Conservation (phyloP, 495 filamentous ascomycete species). For the Apodospora peruviana region DNA sequence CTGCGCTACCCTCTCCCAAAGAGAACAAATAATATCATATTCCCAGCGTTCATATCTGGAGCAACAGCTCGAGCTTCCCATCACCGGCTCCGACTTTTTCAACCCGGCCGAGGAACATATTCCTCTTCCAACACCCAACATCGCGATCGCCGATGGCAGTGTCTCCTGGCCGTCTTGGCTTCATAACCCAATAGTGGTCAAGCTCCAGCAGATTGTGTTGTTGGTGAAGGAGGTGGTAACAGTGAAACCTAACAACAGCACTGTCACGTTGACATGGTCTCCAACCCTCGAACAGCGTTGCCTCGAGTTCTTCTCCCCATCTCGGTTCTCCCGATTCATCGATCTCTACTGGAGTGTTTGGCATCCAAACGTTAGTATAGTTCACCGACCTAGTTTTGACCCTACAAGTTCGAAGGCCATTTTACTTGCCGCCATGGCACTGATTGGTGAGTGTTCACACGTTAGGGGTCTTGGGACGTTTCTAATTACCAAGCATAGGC, state of each 20-base stretch:
- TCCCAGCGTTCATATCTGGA: slow-evolving; percentile 16
- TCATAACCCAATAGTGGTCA: slow-evolving; percentile 16
- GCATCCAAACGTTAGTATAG: slow-evolving; percentile 25
- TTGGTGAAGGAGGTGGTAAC: slow-evolving; percentile 19
- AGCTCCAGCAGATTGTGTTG: slow-evolving; percentile 22
- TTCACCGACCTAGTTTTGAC: slow-evolving; percentile 24
- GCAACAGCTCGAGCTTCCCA: slow-evolving; percentile 7
- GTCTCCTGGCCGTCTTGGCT: no score
- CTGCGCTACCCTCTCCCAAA: slow-evolving; percentile 20
- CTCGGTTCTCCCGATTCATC: slow-evolving; percentile 21
- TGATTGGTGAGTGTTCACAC: slow-evolving; percentile 15
- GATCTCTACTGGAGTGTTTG: slow-evolving; percentile 28
- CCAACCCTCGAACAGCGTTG: slow-evolving; percentile 20
- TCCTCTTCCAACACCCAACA: no score
- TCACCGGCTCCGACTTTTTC: no score
- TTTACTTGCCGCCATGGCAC: slow-evolving; percentile 22
- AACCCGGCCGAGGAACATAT: no score
- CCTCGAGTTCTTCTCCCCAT: slow-evolving; percentile 23
- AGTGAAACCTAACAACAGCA: slow-evolving; percentile 20
- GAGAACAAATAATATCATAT: slow-evolving; percentile 17
- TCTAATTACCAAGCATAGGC: slow-evolving; percentile 9
- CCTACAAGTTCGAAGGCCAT: slow-evolving; percentile 14
- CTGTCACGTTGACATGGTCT: slow-evolving; percentile 20
- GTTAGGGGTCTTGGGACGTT: neutral
- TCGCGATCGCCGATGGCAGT: no score